Conservation (phyloP, 305 asterid genomes). For the Rubia tinctorum region DNA sequence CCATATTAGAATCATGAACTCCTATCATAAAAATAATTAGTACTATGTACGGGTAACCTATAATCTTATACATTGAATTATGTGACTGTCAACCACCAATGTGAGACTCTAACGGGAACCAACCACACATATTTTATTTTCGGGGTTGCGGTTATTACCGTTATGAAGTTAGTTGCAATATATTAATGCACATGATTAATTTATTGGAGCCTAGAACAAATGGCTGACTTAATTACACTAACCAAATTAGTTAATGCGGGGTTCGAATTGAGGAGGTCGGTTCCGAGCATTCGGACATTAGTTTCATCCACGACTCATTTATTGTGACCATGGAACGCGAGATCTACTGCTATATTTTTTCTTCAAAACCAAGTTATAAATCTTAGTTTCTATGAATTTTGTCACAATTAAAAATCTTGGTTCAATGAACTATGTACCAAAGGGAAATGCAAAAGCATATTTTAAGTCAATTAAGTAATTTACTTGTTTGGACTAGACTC, state of each 20-base stretch:
- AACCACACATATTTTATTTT: too few relatives aligned
- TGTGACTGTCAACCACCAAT: too few relatives aligned
- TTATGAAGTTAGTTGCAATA: slow-evolving; percentile 39
- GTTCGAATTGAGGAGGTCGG: too few relatives aligned
- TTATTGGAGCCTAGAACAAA: not conserved
- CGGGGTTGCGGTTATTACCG: slow-evolving; percentile 45
- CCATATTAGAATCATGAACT: too few relatives aligned
- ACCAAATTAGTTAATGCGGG: slow-evolving; percentile 2
- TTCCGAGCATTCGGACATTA: slow-evolving; percentile 38
- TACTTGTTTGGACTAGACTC: too few relatives aligned
- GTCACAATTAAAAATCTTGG: slow-evolving; percentile 17
- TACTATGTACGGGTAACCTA: too few relatives aligned
- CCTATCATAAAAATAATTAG: too few relatives aligned
- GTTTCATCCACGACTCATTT: not conserved
- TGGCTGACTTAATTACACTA: not conserved
- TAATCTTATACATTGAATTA: too few relatives aligned
- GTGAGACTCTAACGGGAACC: too few relatives aligned
- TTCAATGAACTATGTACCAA: slow-evolving; percentile 38
- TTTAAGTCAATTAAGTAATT: too few relatives aligned
- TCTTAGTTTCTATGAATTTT: slow-evolving; percentile 15
- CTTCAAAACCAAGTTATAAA: slow-evolving; percentile 33
- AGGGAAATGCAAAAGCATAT: not conserved
- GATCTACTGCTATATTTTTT: slow-evolving; percentile 28
- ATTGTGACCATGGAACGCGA: slow-evolving; percentile 23
- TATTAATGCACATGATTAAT: slow-evolving; percentile 7